Evolutionary conservation across 495 filamentous ascomycete genomes (phyloP).

Genomic region (Zalerion maritima): DNA sequence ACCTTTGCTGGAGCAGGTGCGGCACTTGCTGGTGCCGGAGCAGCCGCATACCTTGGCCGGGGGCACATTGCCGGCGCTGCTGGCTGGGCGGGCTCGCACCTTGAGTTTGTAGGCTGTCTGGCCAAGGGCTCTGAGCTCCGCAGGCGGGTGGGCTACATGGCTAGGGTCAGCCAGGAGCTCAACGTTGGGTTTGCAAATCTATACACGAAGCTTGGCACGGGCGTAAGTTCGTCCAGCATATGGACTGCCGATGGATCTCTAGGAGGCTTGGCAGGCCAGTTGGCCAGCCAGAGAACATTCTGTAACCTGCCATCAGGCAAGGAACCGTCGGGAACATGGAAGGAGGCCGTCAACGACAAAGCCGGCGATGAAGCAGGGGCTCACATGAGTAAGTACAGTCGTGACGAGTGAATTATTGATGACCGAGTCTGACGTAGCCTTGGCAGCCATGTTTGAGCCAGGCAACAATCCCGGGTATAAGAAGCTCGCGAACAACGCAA

Average conservation of each 20-base stretch:
- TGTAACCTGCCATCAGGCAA: conserved; percentile 56
- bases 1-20: conserved; percentile 69
- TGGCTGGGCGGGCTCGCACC: conserved; percentile 74
- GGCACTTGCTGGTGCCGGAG: conserved; percentile 73
- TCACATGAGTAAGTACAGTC: conserved; percentile 46
- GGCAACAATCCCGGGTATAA: conserved; percentile 70
- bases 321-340: conserved; percentile 39
- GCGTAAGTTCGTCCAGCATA: too few relatives aligned
- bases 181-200: conserved; percentile 62
- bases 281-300: conserved; percentile 59
- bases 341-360: conserved; percentile 58
- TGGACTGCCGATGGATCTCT: too few relatives aligned
- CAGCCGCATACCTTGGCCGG: conserved; percentile 71
- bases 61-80: conserved; percentile 59
- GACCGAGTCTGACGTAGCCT: conserved; percentile 5
- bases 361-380: conserved; percentile 66
- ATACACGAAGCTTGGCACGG: conserved; percentile 68
- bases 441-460: conserved; percentile 59
- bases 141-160: conserved; percentile 44
- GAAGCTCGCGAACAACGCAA: conserved; percentile 49
- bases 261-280: conserved; percentile 31
- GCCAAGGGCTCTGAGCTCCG: conserved; percentile 63
- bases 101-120: conserved; percentile 90
- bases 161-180: conserved; percentile 36
- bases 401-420: not conserved